Conservation (phyloP, 495 filamentous ascomycete genomes). For the Lasiosphaeris hirsuta region DNA sequence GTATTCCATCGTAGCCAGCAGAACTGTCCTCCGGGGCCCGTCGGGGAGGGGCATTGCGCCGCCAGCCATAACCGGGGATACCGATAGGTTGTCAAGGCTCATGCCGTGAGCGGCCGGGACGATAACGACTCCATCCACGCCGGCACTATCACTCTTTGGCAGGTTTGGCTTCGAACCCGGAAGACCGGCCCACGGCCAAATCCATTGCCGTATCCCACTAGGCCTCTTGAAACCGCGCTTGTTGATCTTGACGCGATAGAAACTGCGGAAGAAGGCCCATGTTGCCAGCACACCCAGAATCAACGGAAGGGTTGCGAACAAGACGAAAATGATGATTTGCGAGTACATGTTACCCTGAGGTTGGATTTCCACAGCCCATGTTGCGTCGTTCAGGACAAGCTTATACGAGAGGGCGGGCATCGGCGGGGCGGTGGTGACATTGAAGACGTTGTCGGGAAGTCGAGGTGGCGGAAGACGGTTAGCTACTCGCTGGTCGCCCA, state of each 20-base stretch:
- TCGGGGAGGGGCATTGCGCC: no score
- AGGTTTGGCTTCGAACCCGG: constrained; percentile 15
- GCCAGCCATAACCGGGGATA: no score
- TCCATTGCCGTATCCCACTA: constrained; percentile 19
- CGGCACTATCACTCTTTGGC: constrained; percentile 54
- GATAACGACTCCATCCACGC: constrained; percentile 33
- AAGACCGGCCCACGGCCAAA: constrained; percentile 22
- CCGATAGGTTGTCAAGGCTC: no score
- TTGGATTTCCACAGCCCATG: constrained; percentile 42
- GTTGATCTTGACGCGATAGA: constrained; percentile 54
- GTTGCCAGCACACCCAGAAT: constrained; percentile 53
- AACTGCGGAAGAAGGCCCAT: constrained; percentile 60
- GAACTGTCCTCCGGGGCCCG: constrained; percentile 42
- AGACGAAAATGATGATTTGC: constrained; percentile 57
- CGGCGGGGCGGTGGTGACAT: constrained; percentile 54
- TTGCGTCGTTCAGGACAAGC: constrained; percentile 56
- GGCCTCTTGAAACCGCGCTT: constrained; percentile 56
- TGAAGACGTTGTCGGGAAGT: constrained; percentile 49
- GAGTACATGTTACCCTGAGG: constrained; percentile 53
- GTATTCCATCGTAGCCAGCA: constrained; percentile 69
- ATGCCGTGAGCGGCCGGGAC: neutral
- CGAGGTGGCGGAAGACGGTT: constrained; percentile 60
- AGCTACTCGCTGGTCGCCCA: constrained; percentile 57
- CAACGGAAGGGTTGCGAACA: constrained; percentile 44
- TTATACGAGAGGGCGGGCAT: constrained; percentile 54